These are phyloP conservation scores for Viola odorata DNA, from an alignment of 345 rosid species.

Conservation along the genomic window DNA sequence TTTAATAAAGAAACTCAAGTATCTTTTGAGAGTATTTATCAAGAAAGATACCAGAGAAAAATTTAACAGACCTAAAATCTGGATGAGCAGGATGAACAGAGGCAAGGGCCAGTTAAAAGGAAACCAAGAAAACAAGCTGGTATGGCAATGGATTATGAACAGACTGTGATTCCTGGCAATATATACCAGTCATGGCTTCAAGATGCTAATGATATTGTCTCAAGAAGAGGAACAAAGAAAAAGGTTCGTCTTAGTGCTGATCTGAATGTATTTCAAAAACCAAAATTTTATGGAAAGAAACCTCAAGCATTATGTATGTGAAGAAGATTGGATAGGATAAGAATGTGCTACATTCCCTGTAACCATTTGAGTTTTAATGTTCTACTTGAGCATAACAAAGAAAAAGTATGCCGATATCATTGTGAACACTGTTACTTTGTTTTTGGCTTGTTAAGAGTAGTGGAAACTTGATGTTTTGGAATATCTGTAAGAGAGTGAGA, in stretches of 20 bases:
- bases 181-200: constrained; percentile 75
- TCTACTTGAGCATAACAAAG: no score
- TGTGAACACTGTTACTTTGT: neutral
- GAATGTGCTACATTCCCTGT: neutral
- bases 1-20: neutral
- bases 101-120: constrained; percentile 35
- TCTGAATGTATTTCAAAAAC: neutral
- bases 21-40: neutral
- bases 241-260: constrained; percentile 36
- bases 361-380: neutral
- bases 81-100: constrained; percentile 43
- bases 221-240: constrained; percentile 49
- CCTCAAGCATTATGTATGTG: neutral
- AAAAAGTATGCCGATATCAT: neutral
- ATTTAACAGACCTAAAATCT: constrained; percentile 13
- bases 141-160: constrained; percentile 56
- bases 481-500: neutral
- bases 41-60: neutral
- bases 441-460: neutral
- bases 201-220: constrained; percentile 49
- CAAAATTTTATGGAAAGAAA: neutral
- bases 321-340: neutral
- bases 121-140: constrained; percentile 42
- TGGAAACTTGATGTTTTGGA: neutral
- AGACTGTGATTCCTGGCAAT: constrained; percentile 56